Percentiles rank a stretch among this genome's conserved stretches.
These are phyloP conservation scores for Penicillium frequentans DNA, from an alignment of 2,329 filamentous ascomycete genomes.

Conservation along the genomic window DNA sequence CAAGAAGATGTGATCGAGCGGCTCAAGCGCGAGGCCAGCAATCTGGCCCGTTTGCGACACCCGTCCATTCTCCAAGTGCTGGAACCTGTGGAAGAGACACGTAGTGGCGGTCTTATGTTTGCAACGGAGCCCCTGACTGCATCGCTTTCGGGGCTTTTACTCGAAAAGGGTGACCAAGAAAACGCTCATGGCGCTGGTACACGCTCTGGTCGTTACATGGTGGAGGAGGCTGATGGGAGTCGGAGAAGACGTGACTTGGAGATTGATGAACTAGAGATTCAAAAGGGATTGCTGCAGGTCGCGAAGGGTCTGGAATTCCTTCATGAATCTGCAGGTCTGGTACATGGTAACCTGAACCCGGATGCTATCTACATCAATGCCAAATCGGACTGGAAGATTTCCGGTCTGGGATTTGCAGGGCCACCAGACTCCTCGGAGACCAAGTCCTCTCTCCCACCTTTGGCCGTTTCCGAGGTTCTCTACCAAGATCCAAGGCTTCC, in stretches of 20 bases:
- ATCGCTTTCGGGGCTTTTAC: constrained; percentile 77
- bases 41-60: constrained; percentile 82
- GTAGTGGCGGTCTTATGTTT: constrained; percentile 90
- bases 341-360: constrained; percentile 92
- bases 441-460: constrained; percentile 72
- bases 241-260: constrained; percentile 77
- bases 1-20: constrained; percentile 90
- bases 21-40: constrained; percentile 87
- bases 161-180: constrained; percentile 89
- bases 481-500: constrained; percentile 85
- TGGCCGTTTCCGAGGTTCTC: constrained; percentile 79
- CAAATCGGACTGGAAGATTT: constrained; percentile 99
- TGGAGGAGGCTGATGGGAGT: constrained; percentile 74
- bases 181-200: constrained; percentile 66
- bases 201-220: constrained; percentile 74
- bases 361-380: constrained; percentile 92
- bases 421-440: constrained; percentile 74
- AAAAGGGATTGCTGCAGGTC: constrained; percentile 91
- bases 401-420: constrained; percentile 86
- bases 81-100: constrained; percentile 92
- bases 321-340: constrained; percentile 89
- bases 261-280: constrained; percentile 95
- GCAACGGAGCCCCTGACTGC: constrained; percentile 89
- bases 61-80: constrained; percentile 89
- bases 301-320: constrained; percentile 93